phyloP scores from a whole-genome alignment of 495 filamentous ascomycete species.

The Sordaria brevicollis region DNA sequence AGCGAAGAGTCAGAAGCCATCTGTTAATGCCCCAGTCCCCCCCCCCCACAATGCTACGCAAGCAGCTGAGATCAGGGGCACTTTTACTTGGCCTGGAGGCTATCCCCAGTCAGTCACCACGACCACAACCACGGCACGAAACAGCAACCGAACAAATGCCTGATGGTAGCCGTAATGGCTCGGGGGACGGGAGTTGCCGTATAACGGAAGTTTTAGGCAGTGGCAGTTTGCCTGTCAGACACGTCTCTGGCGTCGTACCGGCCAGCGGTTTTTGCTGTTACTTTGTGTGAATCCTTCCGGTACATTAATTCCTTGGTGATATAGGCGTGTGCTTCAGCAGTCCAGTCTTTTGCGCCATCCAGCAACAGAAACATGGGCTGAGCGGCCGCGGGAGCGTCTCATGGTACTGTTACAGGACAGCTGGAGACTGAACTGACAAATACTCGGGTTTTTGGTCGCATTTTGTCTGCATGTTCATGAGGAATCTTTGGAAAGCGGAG shows the following conservation, averaged over 20 bases:
- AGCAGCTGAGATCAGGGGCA: not conserved
- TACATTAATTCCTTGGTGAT: not conserved
- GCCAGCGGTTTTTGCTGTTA: not conserved
- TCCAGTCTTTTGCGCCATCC: not conserved
- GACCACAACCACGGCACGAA: not conserved
- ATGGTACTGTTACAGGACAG: not conserved
- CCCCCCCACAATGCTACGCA: not conserved
- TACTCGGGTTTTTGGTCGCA: not conserved
- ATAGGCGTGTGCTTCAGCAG: not conserved
- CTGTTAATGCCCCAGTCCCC: too few species aligned
- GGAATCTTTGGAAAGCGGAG: not conserved
- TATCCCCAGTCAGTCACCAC: too few species aligned
- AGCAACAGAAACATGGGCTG: not conserved
- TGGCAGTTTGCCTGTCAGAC: not conserved
- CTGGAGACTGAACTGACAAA: not conserved
- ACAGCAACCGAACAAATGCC: not conserved
- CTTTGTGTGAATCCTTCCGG: not conserved
- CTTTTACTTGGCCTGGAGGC: not conserved
- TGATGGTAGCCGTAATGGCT: too few species aligned
- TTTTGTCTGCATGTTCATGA: not conserved
- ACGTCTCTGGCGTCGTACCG: not conserved
- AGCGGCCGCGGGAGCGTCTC: not conserved
- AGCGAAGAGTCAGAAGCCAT: not conserved
- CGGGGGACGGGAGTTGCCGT: not conserved
- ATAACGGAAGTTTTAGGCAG: not conserved